A percentile compares a stretch with the other conserved stretches of the same genome.
Conservation (phyloP, 768 basidiomycete species). For the Panaeolus cyanescens region DNA sequence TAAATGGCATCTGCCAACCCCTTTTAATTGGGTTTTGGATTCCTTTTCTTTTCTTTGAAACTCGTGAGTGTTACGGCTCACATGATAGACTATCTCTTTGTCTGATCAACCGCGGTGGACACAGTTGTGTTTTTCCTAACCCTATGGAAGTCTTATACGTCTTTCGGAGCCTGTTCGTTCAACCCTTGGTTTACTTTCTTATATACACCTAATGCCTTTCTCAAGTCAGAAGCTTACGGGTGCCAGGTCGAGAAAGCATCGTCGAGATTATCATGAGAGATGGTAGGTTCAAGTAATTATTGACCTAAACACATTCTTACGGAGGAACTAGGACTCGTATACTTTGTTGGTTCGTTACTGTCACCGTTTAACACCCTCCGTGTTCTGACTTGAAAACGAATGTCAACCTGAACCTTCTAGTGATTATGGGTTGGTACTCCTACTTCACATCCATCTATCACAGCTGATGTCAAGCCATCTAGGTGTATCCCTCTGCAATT, state of each 20-base stretch:
- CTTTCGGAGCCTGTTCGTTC: background rate
- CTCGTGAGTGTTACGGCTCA: slow-evolving; percentile 11
- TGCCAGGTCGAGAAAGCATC: slow-evolving; percentile 1
- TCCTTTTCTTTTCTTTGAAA: slow-evolving; percentile 18
- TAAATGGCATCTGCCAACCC: slow-evolving; percentile 1
- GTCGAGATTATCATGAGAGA: slow-evolving; percentile 13
- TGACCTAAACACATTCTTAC: background rate
- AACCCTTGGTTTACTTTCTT: background rate
- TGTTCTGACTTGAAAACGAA: background rate
- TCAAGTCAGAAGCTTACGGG: background rate
- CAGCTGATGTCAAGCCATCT: background rate
- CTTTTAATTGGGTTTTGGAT: slow-evolving; percentile 18
- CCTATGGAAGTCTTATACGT: background rate
- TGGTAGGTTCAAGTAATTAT: slow-evolving; percentile 2
- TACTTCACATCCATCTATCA: background rate
- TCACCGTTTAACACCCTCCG: background rate
- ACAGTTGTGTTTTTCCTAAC: background rate
- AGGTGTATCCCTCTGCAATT: slow-evolving; percentile 20
- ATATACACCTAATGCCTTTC: background rate
- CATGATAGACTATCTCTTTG: too few relatives aligned
- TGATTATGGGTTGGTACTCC: background rate
- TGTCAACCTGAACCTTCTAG: background rate
- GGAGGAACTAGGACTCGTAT: slow-evolving; percentile 7
- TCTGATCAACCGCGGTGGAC: background rate
- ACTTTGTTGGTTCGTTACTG: slow-evolving; percentile 11